These are phyloP conservation scores for Rosa multiflora DNA, from an alignment of 306 rosid genomes.

Conservation along the genomic window DNA sequence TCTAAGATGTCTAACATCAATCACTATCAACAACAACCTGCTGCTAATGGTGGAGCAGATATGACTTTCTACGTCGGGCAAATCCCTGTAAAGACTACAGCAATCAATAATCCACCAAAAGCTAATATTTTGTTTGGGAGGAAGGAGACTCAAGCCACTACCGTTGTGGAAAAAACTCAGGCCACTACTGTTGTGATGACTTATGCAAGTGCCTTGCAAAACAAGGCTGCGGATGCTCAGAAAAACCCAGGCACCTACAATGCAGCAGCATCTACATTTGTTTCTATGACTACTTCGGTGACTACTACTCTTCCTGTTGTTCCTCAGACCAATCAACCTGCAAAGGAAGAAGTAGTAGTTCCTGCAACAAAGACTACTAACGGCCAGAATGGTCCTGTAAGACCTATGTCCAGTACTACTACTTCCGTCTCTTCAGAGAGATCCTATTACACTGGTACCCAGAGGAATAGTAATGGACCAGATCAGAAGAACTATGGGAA, in stretches of 20 bases:
- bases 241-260: background rate
- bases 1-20: background rate
- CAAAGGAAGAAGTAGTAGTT: background rate
- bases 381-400: background rate
- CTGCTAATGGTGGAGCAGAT: background rate
- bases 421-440: background rate
- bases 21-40: background rate
- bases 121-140: background rate
- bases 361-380: background rate
- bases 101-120: too few relatives aligned
- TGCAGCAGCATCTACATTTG: background rate
- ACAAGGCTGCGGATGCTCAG: background rate
- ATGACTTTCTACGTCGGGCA: background rate
- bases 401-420: too few relatives aligned
- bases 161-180: background rate
- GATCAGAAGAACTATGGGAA: background rate
- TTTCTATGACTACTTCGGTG: background rate
- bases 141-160: background rate
- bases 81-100: background rate
- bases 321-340: constrained; percentile 2
- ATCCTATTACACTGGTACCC: background rate
- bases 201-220: background rate
- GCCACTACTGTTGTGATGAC: background rate
- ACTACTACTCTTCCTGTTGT: background rate
- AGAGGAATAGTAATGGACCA: background rate